These are phyloP conservation scores for Austroboletus niveus DNA, from an alignment of 1,284 basidiomycete species.

Conservation along the genomic window DNA sequence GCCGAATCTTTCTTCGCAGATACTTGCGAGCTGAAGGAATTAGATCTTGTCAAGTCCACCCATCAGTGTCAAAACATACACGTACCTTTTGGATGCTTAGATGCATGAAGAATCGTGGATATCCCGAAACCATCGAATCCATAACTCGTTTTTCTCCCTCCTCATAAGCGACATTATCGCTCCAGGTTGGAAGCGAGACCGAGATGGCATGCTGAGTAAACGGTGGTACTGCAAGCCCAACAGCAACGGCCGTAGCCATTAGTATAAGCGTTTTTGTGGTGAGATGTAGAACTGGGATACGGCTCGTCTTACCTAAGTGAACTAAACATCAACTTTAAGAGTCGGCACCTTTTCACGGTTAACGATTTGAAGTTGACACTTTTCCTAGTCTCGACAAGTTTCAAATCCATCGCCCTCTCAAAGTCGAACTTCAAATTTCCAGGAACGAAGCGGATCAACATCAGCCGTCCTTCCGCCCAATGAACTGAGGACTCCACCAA, in stretches of 20 bases:
- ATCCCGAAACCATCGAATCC: slow-evolving; percentile 88
- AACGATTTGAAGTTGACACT: too few relatives aligned
- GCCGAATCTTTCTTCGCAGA: slow-evolving; percentile 81
- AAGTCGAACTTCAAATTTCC: background rate
- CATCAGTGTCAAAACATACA: slow-evolving; percentile 44
- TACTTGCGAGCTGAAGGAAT: slow-evolving; percentile 60
- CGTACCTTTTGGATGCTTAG: slow-evolving; percentile 82
- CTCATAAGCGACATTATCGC: slow-evolving; percentile 92
- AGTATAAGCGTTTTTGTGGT: background rate
- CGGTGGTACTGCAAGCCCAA: slow-evolving; percentile 58
- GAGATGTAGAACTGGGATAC: too few relatives aligned
- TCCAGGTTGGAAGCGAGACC: slow-evolving; percentile 95
- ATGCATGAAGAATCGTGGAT: slow-evolving; percentile 97
- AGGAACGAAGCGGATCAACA: background rate
- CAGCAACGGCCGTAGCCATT: slow-evolving; percentile 15
- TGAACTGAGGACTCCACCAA: background rate
- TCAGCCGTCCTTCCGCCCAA: slow-evolving; percentile 3
- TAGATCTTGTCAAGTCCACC: background rate
- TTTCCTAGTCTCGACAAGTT: background rate
- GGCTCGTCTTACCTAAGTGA: too few relatives aligned
- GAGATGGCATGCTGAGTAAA: slow-evolving; percentile 89
- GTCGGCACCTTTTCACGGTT: background rate
- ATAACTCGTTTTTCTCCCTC: slow-evolving; percentile 85
- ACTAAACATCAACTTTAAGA: background rate
- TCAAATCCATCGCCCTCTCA: background rate